Evolutionary conservation across 331 rosid species (phyloP).

Genomic region (Rhamnella rubrinervis): DNA sequence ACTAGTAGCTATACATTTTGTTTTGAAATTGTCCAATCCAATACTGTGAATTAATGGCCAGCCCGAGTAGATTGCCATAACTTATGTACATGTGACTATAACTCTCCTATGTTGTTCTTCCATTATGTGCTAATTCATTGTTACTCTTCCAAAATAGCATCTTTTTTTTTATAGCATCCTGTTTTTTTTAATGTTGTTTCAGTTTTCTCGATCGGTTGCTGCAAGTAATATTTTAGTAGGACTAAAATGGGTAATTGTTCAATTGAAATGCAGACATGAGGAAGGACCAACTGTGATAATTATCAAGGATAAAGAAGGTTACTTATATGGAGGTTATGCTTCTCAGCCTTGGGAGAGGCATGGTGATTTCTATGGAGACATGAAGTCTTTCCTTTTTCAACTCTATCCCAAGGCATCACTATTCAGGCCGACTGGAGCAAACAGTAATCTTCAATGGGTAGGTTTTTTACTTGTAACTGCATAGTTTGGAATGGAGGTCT

Average conservation of each 20-base stretch:
- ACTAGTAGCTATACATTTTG: background rate
- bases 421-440: conserved; percentile 81
- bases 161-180: background rate
- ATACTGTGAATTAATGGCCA: too few relatives aligned
- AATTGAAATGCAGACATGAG: conserved; percentile 61
- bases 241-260: conserved; percentile 34
- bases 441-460: conserved; percentile 89
- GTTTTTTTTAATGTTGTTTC: conserved; percentile 8
- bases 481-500: background rate
- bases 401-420: conserved; percentile 73
- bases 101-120: background rate
- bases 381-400: conserved; percentile 78
- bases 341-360: conserved; percentile 95
- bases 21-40: background rate
- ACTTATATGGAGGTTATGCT: conserved; percentile 86
- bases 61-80: background rate
- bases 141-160: background rate
- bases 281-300: conserved; percentile 78
- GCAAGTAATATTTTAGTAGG: conserved; percentile 18
- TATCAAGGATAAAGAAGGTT: conserved; percentile 76
- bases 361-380: conserved; percentile 84
- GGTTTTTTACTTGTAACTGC: conserved; percentile 17
- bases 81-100: background rate
- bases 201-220: conserved; percentile 21
- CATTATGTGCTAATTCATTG: too few relatives aligned